A percentile compares a stretch with the other conserved stretches of the same genome.
phyloP scores from a whole-genome alignment of 2,329 filamentous ascomycete species.

The Cucurbitaria berberidis region DNA sequence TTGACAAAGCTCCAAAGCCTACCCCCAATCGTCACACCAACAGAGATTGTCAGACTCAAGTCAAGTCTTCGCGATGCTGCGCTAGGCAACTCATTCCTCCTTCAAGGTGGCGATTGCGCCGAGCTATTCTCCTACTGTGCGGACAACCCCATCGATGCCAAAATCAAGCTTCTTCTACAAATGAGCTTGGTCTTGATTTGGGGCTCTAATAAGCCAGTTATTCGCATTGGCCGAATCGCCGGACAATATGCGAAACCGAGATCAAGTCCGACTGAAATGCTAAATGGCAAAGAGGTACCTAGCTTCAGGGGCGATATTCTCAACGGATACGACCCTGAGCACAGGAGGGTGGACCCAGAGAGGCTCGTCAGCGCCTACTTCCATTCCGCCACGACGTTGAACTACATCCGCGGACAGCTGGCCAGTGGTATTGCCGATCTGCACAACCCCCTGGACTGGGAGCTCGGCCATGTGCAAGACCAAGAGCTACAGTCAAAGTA shows the following conservation, averaged over 20 bases:
- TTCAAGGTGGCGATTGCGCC: constrained; percentile 96
- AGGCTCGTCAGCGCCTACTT: constrained; percentile 92
- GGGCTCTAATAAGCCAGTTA: constrained; percentile 80
- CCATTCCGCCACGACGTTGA: constrained; percentile 91
- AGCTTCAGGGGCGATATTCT: constrained; percentile 96
- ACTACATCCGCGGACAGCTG: constrained; percentile 86
- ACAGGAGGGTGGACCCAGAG: constrained; percentile 79
- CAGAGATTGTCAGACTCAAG: constrained; percentile 81
- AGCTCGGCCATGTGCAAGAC: constrained; percentile 87
- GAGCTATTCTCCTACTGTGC: constrained; percentile 98
- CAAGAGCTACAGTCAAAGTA: constrained; percentile 85
- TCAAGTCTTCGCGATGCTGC: constrained; percentile 83
- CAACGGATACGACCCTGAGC: constrained; percentile 81
- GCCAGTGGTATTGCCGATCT: constrained; percentile 91
- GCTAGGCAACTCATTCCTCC: constrained; percentile 85
- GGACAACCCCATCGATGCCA: constrained; percentile 86
- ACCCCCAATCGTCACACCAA: constrained; percentile 79
- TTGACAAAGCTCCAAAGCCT: constrained; percentile 69
- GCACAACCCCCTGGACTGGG: constrained; percentile 93
- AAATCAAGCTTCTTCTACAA: constrained; percentile 94
- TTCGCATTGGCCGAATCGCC: constrained; percentile 93
- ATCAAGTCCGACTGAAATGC: constrained; percentile 82
- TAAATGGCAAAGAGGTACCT: constrained; percentile 80
- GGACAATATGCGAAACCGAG: constrained; percentile 97
- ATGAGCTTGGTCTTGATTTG: constrained; percentile 97